Evolutionary conservation across 768 basidiomycete genomes (phyloP), one percentile per base, ranked within the genome.

Genomic region (Lyophyllum decastes): DNA sequence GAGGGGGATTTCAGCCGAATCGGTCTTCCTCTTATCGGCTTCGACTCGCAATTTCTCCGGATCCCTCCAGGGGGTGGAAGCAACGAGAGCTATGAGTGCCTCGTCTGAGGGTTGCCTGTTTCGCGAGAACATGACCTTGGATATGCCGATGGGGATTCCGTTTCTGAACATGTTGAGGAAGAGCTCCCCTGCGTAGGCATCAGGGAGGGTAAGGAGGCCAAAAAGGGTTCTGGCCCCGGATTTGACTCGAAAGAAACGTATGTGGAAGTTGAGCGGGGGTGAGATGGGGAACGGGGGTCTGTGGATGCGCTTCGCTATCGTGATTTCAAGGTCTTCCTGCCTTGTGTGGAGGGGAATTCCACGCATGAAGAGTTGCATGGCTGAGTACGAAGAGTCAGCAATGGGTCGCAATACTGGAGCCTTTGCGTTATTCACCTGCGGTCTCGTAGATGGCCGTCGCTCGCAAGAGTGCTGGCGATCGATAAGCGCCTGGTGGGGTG

Each of bases 351-450:
- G 6, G 19, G 52, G 52, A n/a, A 53, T 53, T 44, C 52, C 52
- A 44, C 43, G 52, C 52, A 53, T 53, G 43, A 53, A 53, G 52
- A 53, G 27, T 41, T 53, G 52, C 52, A 53, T 53, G 43, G 38
- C 52, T 53, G 43, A 40, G 43, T n/a, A n/a, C 44, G 43, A 45
- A 25, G 14, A 25, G 52, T 53, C 43, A 53, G 19, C 38, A 45
- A 25, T 33, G 14, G 43, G 5, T 53, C n/a, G 19, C 52, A 22
- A 53, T 10, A 19, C 6, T n/a, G 40, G n/a, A 17, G 40, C 4
- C 17, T 41, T 5, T 41, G 11, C n/a, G n/a, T n/a, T 41, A 16
- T 16, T 41, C n/a, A 41, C 40, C 40, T 41, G 40, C 40, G 16
- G 40, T 19, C 17, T 38, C 35, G 35, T 5, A 41, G 40, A 41